These are phyloP conservation scores for Funneliformis mosseae DNA, from an alignment of 192 early-diverging fungal genomes.

Conservation along the genomic window DNA sequence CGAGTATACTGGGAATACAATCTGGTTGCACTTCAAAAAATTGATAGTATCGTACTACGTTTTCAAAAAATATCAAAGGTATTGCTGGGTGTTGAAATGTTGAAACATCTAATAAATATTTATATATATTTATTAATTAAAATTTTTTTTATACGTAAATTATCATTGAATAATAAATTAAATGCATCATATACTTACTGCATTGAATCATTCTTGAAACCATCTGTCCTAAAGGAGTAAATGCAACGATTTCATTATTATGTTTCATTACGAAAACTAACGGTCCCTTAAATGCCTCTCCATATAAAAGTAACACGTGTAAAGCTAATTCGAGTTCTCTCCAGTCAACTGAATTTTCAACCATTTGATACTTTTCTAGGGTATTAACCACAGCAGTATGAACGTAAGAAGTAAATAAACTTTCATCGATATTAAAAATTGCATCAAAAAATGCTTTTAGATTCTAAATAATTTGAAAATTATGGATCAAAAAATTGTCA, in stretches of 20 bases:
- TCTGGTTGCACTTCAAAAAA: constrained; percentile 71
- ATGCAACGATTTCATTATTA: constrained; percentile 33
- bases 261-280: constrained; percentile 45
- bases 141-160: not conserved
- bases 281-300: constrained; percentile 65
- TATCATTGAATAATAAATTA: not conserved
- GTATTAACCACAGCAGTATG: constrained; percentile 63
- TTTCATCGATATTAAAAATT: constrained; percentile 69
- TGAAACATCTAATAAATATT: constrained; percentile 60
- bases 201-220: constrained; percentile 64
- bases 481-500: constrained; percentile 29
- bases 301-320: constrained; percentile 73
- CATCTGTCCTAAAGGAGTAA: constrained; percentile 62
- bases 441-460: constrained; percentile 75
- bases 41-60: constrained; percentile 64
- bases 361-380: constrained; percentile 58
- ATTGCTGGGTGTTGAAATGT: constrained; percentile 74
- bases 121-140: constrained; percentile 34
- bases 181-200: constrained; percentile 44
- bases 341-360: constrained; percentile 63
- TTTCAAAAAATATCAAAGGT: constrained; percentile 76
- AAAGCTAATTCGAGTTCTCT: constrained; percentile 75
- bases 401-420: constrained; percentile 60
- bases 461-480: constrained; percentile 49
- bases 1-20: constrained; percentile 66